Evolutionary conservation across 2,329 filamentous ascomycete species (phyloP), one percentile per base, ranked within the genome.

Genomic region (Macrophomina tecta): DNA sequence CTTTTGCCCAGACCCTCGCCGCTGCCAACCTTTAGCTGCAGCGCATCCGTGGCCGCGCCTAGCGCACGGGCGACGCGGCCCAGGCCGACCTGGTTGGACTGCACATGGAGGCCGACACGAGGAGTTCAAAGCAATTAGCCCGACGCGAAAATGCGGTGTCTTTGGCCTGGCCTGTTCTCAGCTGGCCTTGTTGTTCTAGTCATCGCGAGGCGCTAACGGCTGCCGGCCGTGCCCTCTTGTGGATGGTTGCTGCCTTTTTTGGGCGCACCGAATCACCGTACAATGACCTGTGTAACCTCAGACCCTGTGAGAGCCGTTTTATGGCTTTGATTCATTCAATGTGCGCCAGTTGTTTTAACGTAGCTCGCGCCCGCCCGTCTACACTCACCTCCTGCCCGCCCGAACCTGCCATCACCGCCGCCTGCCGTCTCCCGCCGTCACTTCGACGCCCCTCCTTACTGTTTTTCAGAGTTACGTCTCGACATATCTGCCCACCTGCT

Each of bases 241-340:
- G 42, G 42, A 38, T 16, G 52, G 32, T 34, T 16, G 52, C 52
- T 18, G 52, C 32, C 32, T 14, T n/a, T 23, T 30, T 28, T 38
- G 45, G 46, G 46, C 12, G 58, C 32, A 49, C 58, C 42, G 28
- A 62, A 16, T 48, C 45, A 38, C 45, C 32, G 36, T 18, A 62
- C 58, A 49, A 16, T 36, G 8, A 36, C 45, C 32, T 38, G 58
- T 62, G 58, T 62, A 62, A 62, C 58, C 32, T 11, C n/a, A 62
- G 58, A 49, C 58, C 58, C 58, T 62, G 58, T 36, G 40, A 18
- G 34, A 34, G 14, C 32, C 30, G 16, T 38, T n/a, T 12, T 12
- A 49, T 32, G 30, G 58, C 8, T 14, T 36, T 38, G 28, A 55
- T 38, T 55, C 42, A 45, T 55, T 11, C 49, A n/a, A 16, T 23